A percentile compares a stretch with the other conserved stretches of the same genome.
These are phyloP conservation scores for Phalaenopsis aphrodite DNA, from an alignment of 106 monocot species.

Conservation along the genomic window DNA sequence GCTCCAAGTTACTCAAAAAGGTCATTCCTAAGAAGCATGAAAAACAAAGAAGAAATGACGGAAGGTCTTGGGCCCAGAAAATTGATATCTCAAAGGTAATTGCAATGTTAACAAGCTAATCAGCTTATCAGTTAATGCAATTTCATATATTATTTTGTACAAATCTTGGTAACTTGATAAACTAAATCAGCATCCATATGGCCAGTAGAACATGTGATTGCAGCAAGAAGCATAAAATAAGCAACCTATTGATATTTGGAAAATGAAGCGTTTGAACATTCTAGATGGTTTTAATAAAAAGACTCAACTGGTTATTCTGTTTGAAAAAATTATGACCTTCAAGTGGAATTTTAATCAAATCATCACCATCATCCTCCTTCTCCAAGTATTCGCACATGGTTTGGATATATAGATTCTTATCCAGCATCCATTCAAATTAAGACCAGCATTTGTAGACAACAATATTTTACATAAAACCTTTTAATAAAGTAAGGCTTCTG, in stretches of 20 bases:
- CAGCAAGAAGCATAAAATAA: background rate
- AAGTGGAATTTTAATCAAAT: background rate
- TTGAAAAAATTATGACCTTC: background rate
- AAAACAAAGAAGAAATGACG: background rate
- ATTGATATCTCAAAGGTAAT: background rate
- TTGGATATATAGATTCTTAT: background rate
- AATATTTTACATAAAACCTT: too few species aligned
- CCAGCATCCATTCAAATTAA: background rate
- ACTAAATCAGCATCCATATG: background rate
- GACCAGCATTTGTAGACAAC: too few species aligned
- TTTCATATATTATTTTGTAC: conserved; percentile 2
- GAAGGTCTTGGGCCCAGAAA: background rate
- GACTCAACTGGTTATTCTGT: background rate
- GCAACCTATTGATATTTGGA: background rate
- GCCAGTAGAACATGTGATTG: background rate
- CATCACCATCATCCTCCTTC: background rate
- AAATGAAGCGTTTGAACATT: background rate
- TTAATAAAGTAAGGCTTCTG: too few species aligned
- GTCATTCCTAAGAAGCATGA: background rate
- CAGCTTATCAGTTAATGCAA: background rate
- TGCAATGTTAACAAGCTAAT: background rate
- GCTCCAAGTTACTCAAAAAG: background rate
- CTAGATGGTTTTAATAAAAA: background rate
- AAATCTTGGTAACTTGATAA: background rate
- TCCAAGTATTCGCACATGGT: background rate